Evolutionary conservation across 108 stramenopile genomes (phyloP).

Genomic region (Skeletonema costatum): DNA sequence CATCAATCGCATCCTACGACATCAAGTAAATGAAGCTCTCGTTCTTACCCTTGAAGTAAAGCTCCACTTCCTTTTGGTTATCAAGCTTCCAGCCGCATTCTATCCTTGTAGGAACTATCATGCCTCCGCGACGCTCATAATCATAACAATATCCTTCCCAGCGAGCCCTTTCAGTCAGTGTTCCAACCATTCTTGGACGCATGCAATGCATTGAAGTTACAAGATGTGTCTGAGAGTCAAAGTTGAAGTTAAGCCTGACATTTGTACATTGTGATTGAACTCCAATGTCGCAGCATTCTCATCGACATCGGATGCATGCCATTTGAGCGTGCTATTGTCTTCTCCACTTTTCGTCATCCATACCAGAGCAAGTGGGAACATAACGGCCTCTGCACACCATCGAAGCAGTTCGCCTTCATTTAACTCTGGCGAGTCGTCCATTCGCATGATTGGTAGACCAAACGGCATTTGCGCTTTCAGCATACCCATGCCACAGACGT

Average conservation of each 20-base stretch:
- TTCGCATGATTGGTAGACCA: constrained; percentile 18
- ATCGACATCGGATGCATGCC: constrained; percentile 8
- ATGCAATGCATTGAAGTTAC: constrained; percentile 9
- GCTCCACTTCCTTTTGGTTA: constrained; percentile 10
- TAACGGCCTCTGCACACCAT: constrained; percentile 24
- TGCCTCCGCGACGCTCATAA: constrained; percentile 22
- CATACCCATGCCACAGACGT: constrained; percentile 22
- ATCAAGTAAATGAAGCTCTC: constrained; percentile 17
- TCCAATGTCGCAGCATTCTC: constrained; percentile 17
- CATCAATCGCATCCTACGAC: not conserved
- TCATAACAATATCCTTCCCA: constrained; percentile 25
- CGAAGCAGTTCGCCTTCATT: constrained; percentile 30
- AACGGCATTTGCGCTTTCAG: constrained; percentile 27
- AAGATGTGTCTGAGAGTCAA: constrained; percentile 18
- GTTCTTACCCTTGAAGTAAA: constrained; percentile 35
- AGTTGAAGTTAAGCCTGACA: constrained; percentile 13
- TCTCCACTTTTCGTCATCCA: not conserved
- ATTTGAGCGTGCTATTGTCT: constrained; percentile 7
- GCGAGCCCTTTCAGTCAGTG: constrained; percentile 3
- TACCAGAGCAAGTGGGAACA: constrained; percentile 25
- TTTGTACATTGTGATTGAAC: constrained; percentile 4
- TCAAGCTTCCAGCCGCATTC: constrained; percentile 24
- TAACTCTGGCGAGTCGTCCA: constrained; percentile 16
- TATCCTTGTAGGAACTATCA: constrained; percentile 30
- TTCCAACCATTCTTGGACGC: constrained; percentile 9